Base-by-base conservation (phyloP, 352 stramenopile species). In the Blastocystis sp. region DNA sequence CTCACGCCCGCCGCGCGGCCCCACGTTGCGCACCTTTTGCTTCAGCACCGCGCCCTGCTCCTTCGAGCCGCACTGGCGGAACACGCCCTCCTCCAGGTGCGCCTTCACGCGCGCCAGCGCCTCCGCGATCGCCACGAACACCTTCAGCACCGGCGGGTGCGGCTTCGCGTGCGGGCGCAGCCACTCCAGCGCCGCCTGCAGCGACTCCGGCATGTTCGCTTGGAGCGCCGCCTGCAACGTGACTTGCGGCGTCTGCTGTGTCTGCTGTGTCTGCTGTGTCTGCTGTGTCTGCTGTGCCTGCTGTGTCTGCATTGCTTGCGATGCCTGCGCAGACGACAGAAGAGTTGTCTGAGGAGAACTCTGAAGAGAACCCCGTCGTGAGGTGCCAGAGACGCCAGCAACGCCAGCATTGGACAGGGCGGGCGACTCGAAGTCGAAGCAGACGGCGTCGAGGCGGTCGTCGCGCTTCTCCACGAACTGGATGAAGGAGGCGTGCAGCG, bases 101-200 rank as follows among this genome's bases (percentile, higher is more conserved):
- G 54, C 74, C 61, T 84, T 84, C 24, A 84, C 60, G 9, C 19
- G 34, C 9, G 69, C 17, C 74, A 84, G 17, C 17, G 57, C 66
- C 54, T 84, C 74, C 3, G 19, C 28, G 24, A 84, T 68, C n/a
- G 57, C 57, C 52, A 52, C 57, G 11, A 68, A 45, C 3, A 63
- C 34, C 61, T 68, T 66, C 19, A 64, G 59, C 14, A 84, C 24
- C 2, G 11, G 19, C 52, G 14, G 11, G 61, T 84, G 68, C 7
- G 17, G 21, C 24, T 24, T 3, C 4, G 34, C 11, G 24, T 17
- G 21, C 64, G 40, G 24, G 9, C 60, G 24, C 19, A 34, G 34
- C 11, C 28, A 9, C 4, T 21, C 28, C 4, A 6, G 6, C n/a
- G 21, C 63, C 3, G 6, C 34, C 21, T 19, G 4, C 21, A 17